Percentiles rank a stretch among this genome's conserved stretches.
Evolutionary conservation across 495 filamentous ascomycete genomes (phyloP).

Genomic region (Aspergillus steynii): DNA sequence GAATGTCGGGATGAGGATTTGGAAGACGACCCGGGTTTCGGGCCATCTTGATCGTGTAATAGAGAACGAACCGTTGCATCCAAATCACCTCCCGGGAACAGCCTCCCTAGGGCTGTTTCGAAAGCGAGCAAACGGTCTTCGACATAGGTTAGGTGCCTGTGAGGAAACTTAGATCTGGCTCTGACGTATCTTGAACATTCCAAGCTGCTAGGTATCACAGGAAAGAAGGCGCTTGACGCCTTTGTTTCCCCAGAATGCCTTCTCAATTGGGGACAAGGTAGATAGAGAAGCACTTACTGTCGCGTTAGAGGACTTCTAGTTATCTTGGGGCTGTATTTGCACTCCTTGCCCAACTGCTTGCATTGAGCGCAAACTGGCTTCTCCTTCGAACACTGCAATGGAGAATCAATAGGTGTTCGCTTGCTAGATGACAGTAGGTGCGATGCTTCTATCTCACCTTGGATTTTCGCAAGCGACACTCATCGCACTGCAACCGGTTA

Average conservation of each 20-base stretch:
- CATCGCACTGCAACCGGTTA: slow-evolving; percentile 42
- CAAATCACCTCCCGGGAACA: slow-evolving; percentile 48
- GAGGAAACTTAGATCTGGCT: neutral
- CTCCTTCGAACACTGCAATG: slow-evolving; percentile 49
- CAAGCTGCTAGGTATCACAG: neutral
- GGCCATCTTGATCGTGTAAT: slow-evolving; percentile 40
- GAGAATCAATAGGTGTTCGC: slow-evolving; percentile 9
- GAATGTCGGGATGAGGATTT: slow-evolving; percentile 43
- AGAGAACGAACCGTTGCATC: slow-evolving; percentile 48
- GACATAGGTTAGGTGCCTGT: slow-evolving; percentile 49
- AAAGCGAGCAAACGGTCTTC: slow-evolving; percentile 49
- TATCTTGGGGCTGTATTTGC: slow-evolving; percentile 51
- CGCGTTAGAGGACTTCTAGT: slow-evolving; percentile 48
- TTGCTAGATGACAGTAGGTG: neutral
- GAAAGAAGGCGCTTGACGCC: neutral
- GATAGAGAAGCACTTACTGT: slow-evolving; percentile 33
- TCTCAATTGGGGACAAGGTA: neutral
- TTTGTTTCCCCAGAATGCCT: neutral
- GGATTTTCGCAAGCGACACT: slow-evolving; percentile 51
- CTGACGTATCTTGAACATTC: neutral
- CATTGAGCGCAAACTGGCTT: slow-evolving; percentile 47
- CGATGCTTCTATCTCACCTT: slow-evolving; percentile 33
- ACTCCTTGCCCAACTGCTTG: slow-evolving; percentile 45
- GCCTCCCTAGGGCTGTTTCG: slow-evolving; percentile 44
- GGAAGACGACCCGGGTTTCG: slow-evolving; percentile 33